Percentiles rank a stretch among this genome's conserved stretches.
These are phyloP conservation scores for Penicillium sp. DNA, from an alignment of 2,329 filamentous ascomycete species.

Conservation along the genomic window DNA sequence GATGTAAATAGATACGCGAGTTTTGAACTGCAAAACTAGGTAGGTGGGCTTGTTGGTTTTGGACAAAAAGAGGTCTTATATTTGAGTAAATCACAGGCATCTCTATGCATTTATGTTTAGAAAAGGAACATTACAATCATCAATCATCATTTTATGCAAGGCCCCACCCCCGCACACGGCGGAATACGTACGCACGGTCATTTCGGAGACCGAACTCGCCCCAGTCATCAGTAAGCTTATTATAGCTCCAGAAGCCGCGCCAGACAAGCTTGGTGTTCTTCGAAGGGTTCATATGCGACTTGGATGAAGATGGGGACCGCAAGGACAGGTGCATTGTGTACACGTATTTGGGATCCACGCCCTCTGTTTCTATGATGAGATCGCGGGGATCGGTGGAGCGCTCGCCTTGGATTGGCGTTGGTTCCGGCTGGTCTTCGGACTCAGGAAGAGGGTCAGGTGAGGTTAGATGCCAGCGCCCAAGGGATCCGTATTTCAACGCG, in stretches of 20 bases:
- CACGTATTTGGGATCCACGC: constrained; percentile 72
- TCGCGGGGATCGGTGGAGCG: constrained; percentile 50
- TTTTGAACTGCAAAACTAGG: too few species aligned
- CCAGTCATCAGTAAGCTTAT: constrained; percentile 86
- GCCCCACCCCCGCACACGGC: constrained; percentile 60
- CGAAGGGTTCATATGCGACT: constrained; percentile 42
- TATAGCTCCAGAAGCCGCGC: constrained; percentile 90
- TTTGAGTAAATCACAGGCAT: neutral
- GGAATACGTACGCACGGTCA: constrained; percentile 61
- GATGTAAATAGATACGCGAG: too few species aligned
- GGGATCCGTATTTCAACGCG: constrained; percentile 67
- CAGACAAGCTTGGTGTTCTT: constrained; percentile 85
- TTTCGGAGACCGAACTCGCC: constrained; percentile 70
- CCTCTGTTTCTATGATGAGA: constrained; percentile 82
- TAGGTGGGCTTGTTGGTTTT: neutral
- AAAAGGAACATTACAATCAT: constrained; percentile 6
- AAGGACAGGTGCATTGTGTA: constrained; percentile 79
- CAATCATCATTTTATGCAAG: constrained; percentile 32
- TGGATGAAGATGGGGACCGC: constrained; percentile 56
- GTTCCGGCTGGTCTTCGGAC: constrained; percentile 23
- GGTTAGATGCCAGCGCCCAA: constrained; percentile 65
- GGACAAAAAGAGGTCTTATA: neutral
- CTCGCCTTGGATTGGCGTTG: constrained; percentile 26
- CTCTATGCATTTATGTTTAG: neutral
- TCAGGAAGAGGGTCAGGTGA: constrained; percentile 42